Evolutionary conservation across 257 asterid genomes (phyloP), one percentile per base, ranked within the genome.

Genomic region (Paraleonurus japonicus): DNA sequence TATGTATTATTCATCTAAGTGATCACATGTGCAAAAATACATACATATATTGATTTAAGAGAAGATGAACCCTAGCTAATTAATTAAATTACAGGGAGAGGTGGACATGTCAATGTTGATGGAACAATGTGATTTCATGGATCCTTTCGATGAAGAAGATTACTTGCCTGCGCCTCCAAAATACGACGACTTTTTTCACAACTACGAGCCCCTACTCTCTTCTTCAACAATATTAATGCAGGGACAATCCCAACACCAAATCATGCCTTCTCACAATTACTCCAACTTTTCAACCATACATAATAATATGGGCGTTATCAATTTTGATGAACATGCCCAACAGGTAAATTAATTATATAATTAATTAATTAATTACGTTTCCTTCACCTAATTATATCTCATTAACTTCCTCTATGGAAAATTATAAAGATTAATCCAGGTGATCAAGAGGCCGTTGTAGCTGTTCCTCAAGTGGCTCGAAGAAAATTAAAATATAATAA

Each of bases 81-180:
- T 15, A 23, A 22, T 50, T 35, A 0, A 53, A 76, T n/a, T n/a
- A n/a, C n/a, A n/a, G n/a, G n/a, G n/a, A 76, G 80, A 10, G 20
- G 11, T 76, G 76, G 76, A 76, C 9, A 64, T 64, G 22, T 19
- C 67, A 5, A 55, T 41, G 7, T 55, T 64, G 7, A 66, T 39
- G 69, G 57, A 70, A 47, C 48, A 41, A 5, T 22, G 19, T 41
- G 69, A 71, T 54, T 63, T 70, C 61, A 19, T 70, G 63, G 76
- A 70, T 50, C 3, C 69, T 11, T 76, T 76, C 24, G 80, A 76
- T 3, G 80, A 70, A 53, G 76, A 76, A 28, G 50, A 41, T 17
- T 32, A 41, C 50, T 22, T 39, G 12, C 26, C 43, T 23, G 67
- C 75, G 12, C 30, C 27, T n/a, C 22, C 8, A 7, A 17, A 12